Conservation (phyloP, 2,329 filamentous ascomycete genomes). For the Penicillium sp. region DNA sequence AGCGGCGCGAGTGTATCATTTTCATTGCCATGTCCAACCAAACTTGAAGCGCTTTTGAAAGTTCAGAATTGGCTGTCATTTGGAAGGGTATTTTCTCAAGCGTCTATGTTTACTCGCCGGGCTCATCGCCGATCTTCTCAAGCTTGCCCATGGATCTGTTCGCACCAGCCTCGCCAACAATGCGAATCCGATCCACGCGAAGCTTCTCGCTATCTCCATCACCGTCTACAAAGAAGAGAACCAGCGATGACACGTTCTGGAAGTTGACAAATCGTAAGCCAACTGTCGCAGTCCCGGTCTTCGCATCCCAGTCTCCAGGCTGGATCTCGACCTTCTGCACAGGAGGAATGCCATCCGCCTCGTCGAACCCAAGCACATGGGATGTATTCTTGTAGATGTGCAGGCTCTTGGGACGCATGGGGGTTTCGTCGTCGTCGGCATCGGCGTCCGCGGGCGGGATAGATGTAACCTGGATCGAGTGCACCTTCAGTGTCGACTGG, state of each 20-base stretch:
- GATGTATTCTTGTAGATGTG: constrained; percentile 85
- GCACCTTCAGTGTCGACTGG: constrained; percentile 82
- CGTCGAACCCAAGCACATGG: constrained; percentile 90
- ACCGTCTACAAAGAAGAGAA: constrained; percentile 86
- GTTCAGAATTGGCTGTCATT: background rate
- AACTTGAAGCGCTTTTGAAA: too few species aligned
- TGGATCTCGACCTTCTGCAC: constrained; percentile 78
- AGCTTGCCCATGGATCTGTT: constrained; percentile 92
- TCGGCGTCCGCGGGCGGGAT: constrained; percentile 58
- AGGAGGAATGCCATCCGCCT: constrained; percentile 81
- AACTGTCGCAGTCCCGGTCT: constrained; percentile 71
- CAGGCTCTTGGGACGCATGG: constrained; percentile 79
- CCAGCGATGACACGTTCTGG: constrained; percentile 84
- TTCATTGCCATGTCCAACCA: background rate
- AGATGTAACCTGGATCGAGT: constrained; percentile 84
- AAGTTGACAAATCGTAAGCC: constrained; percentile 92
- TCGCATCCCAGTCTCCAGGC: constrained; percentile 74
- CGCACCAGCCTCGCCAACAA: constrained; percentile 87
- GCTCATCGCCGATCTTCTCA: constrained; percentile 86
- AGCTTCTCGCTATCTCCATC: constrained; percentile 82
- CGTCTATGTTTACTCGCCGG: constrained; percentile 54
- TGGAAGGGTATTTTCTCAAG: constrained; percentile 30
- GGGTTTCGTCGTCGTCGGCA: constrained; percentile 67
- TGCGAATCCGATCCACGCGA: constrained; percentile 60
- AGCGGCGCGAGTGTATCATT: background rate